Conservation (phyloP, 2,329 filamentous ascomycete species). For the Ascochyta koolunga region DNA sequence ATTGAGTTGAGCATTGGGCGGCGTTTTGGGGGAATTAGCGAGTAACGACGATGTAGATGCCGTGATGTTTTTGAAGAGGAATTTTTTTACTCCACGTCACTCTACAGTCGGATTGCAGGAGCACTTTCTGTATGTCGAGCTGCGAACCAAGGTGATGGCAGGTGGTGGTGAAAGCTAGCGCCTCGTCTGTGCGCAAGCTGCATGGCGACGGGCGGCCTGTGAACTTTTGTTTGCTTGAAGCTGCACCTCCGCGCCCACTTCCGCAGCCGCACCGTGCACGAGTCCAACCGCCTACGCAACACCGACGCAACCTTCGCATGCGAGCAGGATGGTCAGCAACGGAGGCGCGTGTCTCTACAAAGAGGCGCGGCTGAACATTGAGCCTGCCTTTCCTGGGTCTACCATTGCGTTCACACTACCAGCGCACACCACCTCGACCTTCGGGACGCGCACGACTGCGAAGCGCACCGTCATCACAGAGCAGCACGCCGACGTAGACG, state of each 20-base stretch:
- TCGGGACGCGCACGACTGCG: conserved; percentile 36
- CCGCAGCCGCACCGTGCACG: conserved; percentile 23
- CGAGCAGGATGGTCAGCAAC: conserved; percentile 70
- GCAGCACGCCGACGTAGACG: conserved; percentile 61
- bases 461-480: conserved; percentile 49
- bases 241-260: conserved; percentile 29
- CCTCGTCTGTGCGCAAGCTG: conserved; percentile 28
- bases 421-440: conserved; percentile 39
- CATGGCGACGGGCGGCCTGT: conserved; percentile 25
- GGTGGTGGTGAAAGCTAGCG: background rate
- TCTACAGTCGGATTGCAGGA: too few relatives aligned
- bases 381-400: conserved; percentile 71
- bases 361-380: conserved; percentile 84
- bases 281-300: conserved; percentile 10
- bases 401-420: conserved; percentile 67
- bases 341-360: conserved; percentile 76
- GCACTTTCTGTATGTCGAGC: too few relatives aligned
- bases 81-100: background rate
- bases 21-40: conserved; percentile 16
- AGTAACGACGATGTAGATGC: conserved; percentile 14
- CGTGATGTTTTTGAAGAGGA: background rate
- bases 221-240: conserved; percentile 37
- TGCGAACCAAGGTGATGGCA: background rate
- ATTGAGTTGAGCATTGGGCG: conserved; percentile 22
- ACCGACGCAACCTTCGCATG: conserved; percentile 53